Evolutionary conservation across 1,139 yeast species (phyloP).

Genomic region (Sugiyamaella grinbergsii): DNA sequence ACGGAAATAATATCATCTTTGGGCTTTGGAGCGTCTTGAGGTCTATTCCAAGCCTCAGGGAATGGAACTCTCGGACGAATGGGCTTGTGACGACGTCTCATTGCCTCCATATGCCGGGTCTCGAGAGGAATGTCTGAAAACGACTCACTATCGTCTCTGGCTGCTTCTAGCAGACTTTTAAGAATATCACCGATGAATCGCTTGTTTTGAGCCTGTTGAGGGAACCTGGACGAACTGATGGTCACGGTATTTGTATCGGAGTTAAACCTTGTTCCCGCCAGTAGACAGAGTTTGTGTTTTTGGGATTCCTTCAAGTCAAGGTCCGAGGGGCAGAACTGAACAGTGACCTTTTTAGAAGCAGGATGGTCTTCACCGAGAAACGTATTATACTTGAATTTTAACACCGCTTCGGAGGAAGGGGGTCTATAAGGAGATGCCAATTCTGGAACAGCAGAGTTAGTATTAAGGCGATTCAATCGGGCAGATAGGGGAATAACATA

Average conservation of each 20-base stretch:
- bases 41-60: conserved; percentile 87
- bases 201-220: conserved; percentile 85
- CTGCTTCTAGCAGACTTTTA: conserved; percentile 59
- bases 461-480: not conserved
- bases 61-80: conserved; percentile 47
- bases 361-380: conserved; percentile 77
- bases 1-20: conserved; percentile 30
- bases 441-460: conserved; percentile 19
- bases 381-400: conserved; percentile 69
- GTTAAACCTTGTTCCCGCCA: conserved; percentile 80
- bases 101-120: conserved; percentile 61
- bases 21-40: conserved; percentile 43
- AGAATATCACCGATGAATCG: conserved; percentile 68
- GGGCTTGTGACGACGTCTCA: conserved; percentile 45
- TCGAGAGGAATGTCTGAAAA: conserved; percentile 83
- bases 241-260: conserved; percentile 58
- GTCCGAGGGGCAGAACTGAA: conserved; percentile 56
- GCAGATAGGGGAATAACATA: conserved; percentile 2
- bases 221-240: conserved; percentile 63
- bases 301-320: conserved; percentile 55
- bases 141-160: conserved; percentile 64
- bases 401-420: conserved; percentile 47
- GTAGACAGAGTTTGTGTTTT: conserved; percentile 71
- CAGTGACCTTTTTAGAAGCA: conserved; percentile 67
- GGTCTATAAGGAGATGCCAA: conserved; percentile 47